phyloP scores from a whole-genome alignment of 2,329 filamentous ascomycete species.

The Coleophoma eucalyptorum region DNA sequence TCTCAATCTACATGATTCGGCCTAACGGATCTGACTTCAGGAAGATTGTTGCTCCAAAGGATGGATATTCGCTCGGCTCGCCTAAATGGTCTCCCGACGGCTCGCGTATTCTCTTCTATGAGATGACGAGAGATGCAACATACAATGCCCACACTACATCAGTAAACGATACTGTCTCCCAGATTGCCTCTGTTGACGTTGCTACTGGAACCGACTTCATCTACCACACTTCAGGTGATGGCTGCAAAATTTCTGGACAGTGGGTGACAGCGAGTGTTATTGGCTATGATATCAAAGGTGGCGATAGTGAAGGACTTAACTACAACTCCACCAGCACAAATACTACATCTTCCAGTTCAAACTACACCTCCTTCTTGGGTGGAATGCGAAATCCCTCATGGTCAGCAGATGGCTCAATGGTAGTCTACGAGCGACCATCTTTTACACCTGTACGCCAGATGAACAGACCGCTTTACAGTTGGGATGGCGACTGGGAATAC shows the following conservation, averaged over 20 bases:
- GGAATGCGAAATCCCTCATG: constrained; percentile 13
- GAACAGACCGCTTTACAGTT: constrained; percentile 34
- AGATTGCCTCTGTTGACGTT: constrained; percentile 34
- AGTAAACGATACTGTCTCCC: constrained; percentile 22
- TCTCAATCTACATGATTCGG: constrained; percentile 35
- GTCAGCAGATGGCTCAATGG: constrained; percentile 15
- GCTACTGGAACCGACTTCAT: constrained; percentile 31
- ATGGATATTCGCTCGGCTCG: constrained; percentile 31
- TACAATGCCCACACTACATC: constrained; percentile 31
- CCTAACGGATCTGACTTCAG: constrained; percentile 33
- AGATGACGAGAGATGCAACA: constrained; percentile 33
- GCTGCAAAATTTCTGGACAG: constrained; percentile 11
- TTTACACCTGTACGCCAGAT: constrained; percentile 27
- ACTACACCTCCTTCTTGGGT: constrained; percentile 5
- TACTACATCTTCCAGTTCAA: background rate
- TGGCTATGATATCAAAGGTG: constrained; percentile 13
- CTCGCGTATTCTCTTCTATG: constrained; percentile 32
- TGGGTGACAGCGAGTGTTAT: constrained; percentile 10
- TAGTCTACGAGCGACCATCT: constrained; percentile 19
- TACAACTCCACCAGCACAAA: constrained; percentile 8
- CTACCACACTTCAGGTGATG: constrained; percentile 15
- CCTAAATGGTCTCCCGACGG: constrained; percentile 35
- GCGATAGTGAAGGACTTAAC: constrained; percentile 9
- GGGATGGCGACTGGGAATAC: constrained; percentile 36
- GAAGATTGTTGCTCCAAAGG: constrained; percentile 29